phyloP scores from a whole-genome alignment of 371 early-diverging fungal species.

The Saksenaea oblongispora region DNA sequence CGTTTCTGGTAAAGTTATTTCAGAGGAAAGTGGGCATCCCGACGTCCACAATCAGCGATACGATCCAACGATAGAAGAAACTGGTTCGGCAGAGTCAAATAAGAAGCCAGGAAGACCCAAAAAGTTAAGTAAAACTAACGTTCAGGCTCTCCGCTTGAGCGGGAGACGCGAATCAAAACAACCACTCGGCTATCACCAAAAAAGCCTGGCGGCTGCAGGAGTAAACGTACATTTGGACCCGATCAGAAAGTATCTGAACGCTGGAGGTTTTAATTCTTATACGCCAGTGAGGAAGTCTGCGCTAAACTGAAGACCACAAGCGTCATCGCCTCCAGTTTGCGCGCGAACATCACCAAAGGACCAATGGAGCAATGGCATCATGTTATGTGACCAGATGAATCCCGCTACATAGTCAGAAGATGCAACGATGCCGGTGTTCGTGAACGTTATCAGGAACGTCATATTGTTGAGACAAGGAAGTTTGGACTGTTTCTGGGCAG shows the following conservation, averaged over 20 bases:
- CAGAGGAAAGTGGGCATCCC: not conserved
- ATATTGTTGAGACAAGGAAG: not conserved
- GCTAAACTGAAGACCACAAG: constrained; percentile 1
- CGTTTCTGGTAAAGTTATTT: not conserved
- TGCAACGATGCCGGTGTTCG: not conserved
- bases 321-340: constrained; percentile 17
- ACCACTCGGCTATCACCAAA: not conserved
- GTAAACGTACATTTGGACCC: not conserved
- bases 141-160: not conserved
- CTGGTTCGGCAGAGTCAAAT: not conserved
- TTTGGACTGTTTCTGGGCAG: constrained; percentile 4
- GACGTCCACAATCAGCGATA: not conserved
- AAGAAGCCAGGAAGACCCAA: not conserved
- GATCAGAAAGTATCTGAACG: not conserved
- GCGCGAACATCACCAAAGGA: constrained; percentile 22
- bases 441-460: not conserved
- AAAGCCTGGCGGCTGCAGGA: not conserved
- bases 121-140: not conserved
- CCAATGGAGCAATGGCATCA: constrained; percentile 23
- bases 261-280: constrained; percentile 15
- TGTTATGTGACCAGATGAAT: constrained; percentile 26
- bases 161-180: not conserved
- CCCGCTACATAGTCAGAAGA: not conserved
- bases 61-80: not conserved
- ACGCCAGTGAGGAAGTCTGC: constrained; percentile 16